Conservation (phyloP, 108 stramenopile genomes). For the Schizochytrium sp. region DNA sequence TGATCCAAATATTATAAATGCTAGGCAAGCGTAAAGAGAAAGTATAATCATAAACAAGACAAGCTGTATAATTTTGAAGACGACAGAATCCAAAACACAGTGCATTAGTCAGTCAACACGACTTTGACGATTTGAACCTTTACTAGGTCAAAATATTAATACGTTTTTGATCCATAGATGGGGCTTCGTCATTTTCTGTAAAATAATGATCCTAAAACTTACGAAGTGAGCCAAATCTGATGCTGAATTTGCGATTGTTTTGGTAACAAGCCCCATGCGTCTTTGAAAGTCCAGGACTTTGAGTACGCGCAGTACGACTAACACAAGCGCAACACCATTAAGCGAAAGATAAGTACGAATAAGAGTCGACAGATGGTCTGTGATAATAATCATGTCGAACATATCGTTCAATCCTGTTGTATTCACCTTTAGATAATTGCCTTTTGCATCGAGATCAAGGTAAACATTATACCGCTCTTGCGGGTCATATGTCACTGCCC, state of each 20-base stretch:
- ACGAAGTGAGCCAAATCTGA: conserved; percentile 54
- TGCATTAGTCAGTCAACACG: no score
- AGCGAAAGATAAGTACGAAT: not conserved
- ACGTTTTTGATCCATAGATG: no score
- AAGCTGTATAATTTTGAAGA: no score
- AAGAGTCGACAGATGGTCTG: not conserved
- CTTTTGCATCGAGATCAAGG: conserved; percentile 2
- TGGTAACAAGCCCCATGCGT: conserved; percentile 58
- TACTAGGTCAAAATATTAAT: no score
- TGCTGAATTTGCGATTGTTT: conserved; percentile 54
- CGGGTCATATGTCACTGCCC: not conserved
- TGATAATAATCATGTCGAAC: not conserved
- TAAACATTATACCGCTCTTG: conserved; percentile 49
- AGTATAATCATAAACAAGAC: conserved; percentile 40
- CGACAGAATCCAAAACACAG: no score
- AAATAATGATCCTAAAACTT: not conserved
- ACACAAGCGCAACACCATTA: conserved; percentile 32
- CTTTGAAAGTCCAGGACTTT: conserved; percentile 58
- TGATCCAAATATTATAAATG: conserved; percentile 48
- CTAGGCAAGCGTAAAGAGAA: conserved; percentile 12
- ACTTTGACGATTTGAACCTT: no score
- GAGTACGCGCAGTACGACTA: conserved; percentile 52
- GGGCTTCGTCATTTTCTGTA: no score
- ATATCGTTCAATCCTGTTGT: conserved; percentile 3
- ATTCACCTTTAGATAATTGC: not conserved